Evolutionary conservation across 2,329 filamentous ascomycete species (phyloP).

Genomic region (Aspergillus sp.): DNA sequence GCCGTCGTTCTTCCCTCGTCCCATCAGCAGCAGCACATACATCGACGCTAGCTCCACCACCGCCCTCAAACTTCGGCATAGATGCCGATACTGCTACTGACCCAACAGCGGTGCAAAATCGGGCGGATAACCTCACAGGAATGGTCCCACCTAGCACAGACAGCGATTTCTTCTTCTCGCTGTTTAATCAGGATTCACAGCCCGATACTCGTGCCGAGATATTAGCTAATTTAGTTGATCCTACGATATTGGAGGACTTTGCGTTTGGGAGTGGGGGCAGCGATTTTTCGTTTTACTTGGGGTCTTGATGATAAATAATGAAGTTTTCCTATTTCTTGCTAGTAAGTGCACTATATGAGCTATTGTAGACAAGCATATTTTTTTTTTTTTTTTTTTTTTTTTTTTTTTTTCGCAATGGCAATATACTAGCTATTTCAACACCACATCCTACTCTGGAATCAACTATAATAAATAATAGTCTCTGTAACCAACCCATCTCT

Average conservation of each 20-base stretch:
- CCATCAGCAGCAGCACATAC: background rate
- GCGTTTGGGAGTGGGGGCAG: conserved; percentile 25
- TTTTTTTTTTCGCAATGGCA: fast-evolving
- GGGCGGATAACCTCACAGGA: background rate
- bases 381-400: no score
- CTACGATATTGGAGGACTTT: conserved; percentile 27
- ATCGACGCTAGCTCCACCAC: background rate
- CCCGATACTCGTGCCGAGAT: conserved; percentile 24
- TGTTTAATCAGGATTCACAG: conserved; percentile 22
- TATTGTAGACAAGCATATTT: no score
- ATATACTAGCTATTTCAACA: no score
- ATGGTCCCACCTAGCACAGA: background rate
- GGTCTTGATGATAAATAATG: background rate
- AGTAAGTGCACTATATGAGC: no score
- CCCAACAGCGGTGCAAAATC: background rate
- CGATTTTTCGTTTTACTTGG: conserved; percentile 20
- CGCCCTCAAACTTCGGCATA: background rate
- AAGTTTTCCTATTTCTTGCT: no score
- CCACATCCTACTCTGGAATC: no score
- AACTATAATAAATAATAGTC: no score
- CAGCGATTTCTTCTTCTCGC: conserved; percentile 22
- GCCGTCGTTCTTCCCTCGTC: conserved; percentile 5
- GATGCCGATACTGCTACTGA: background rate
- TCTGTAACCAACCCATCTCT: no score
- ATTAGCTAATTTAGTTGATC: conserved; percentile 27